Evolutionary conservation across 352 stramenopile genomes (phyloP), one percentile per base, ranked within the genome.

Genomic region (Phytophthora cajani): DNA sequence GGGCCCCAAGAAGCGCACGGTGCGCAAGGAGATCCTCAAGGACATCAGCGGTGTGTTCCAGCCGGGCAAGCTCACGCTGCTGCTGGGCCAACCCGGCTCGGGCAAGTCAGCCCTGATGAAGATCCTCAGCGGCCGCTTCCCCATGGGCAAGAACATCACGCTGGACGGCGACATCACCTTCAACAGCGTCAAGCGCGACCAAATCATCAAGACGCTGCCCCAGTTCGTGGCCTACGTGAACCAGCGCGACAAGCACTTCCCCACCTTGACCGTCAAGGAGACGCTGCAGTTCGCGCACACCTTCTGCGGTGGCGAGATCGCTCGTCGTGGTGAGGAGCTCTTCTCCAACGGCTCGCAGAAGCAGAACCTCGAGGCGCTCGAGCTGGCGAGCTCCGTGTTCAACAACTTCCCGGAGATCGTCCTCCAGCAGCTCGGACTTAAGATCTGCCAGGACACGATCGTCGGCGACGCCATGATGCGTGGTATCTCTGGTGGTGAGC

Each of bases 401-500:
- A n/a, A 2, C 5, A 55, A 74, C 47, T 74, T 49, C 27, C 61
- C 67, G 12, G 60, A 74, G 14, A 62, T 74, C 10, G 27, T 74
- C 17, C 40, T 74, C 5, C 47, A 74, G 27, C 67, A 74, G 23
- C 56, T 74, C 0, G 67, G 67, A 3, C 51, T 90, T 14, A 27
- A 77, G 30, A 74, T 67, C 38, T 84, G 77, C n/a, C 63, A 81
- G 62, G 56, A 89, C 61, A 91, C 84, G 10, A 88, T 92, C 38
- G 78, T 92, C 3, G 84, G 84, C 5, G 66, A 91, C 58, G 74
- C 62, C 11, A 81, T 91, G 61, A 56, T 72, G 2, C 79, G 84
- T 19, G 85, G 85, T 19, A 70, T 93, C 19, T 91, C 81, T 0
- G 84, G 85, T 21, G 84, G 85, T 6, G 82, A 93, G 52, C 72